Evolutionary conservation across 2,329 filamentous ascomycete genomes (phyloP), one percentile per base, ranked within the genome.

Genomic region (Diaporthe citriasiana): DNA sequence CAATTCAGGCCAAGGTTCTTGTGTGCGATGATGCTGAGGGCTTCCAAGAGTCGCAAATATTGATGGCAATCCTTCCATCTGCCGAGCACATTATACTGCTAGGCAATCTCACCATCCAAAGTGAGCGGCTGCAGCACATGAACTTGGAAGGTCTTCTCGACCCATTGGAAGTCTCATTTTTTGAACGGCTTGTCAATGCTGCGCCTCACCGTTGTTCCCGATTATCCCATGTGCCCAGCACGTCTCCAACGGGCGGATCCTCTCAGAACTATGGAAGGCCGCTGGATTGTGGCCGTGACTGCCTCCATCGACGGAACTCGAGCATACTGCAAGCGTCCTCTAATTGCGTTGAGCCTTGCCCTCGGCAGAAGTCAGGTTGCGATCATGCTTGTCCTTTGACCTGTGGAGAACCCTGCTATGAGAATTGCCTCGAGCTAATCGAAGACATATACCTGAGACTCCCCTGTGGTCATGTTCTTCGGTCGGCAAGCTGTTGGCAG

Each of bases 1-100:
- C 84, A 9, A 74, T 92, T 1, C 78, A 81, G 8, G 82, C 84
- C 38, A 91, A 92, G 74, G 86, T 93, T 0, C 79, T 94, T 22
- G 79, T 94, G 1, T 92, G 89, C 47, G 92, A 94, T 79, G 92
- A 94, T 78, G 92, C 92, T 2, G 92, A 88, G 0, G 92, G 94
- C 75, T 89, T 94, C 0, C 83, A 93, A 45, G 92, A 94, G 78
- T 85, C 89, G 0, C 91, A 93, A 73, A 83, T 89, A 3, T 79
- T 93, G 1, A 89, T 89, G 0, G 86, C 91, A 0, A 79, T 93
- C 4, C 82, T 92, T 0, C 90, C 91, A 0, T 86, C 86, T 0
- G 79, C 92, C 0, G 86, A 93, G 79, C 91, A 94, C 73, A 82
- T 85, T 8, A 89, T 93, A 25, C 84, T 90, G 22, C 92, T 93